Evolutionary conservation across 2,329 filamentous ascomycete genomes (phyloP), one percentile per base, ranked within the genome.

Genomic region (Pseudogymnoascus sp.): DNA sequence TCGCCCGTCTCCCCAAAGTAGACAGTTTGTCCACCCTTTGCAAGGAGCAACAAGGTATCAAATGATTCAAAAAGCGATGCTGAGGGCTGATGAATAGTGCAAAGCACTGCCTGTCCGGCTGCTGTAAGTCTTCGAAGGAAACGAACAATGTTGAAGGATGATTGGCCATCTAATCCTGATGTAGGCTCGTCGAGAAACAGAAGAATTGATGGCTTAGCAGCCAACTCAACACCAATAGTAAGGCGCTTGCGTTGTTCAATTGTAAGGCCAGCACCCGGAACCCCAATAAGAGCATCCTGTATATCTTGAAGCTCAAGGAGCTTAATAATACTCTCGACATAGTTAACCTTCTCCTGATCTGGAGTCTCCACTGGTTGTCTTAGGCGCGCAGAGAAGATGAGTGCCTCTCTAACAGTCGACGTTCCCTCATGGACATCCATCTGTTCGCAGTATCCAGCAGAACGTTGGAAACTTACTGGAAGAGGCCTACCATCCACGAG

Each of bases 391-490:
- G 86, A 91, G 73, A 96, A 96, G 66, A 84, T 84, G 28, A 97
- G 79, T 6, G 91, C 90, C 74, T 96, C 92, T 63, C 92, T 85
- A 28, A 96, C 91, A 1, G 92, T 96, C 0, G 85, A 77, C 66
- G 90, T 94, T 52, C 86, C 79, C 55, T 95, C 79, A 70, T 96
- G 91, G 10, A 96, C 79, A 80, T 96, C 92, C 70, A 95, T 89
- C 71, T 96, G 92, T 70, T 95, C 90, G 35, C 92, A 90, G 67
- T 95, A 95, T 39, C 91, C 91, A 0, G 68, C 65, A 15, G 67
- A 69, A 21, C 91, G 86, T 72, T 95, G 91, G 79, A 96, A 96
- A 0, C 87, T 91, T 39, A 81, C 78, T 64, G 94, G 89, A 30
- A 89, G 83, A 23, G 83, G 86, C 21, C 78, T 79, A 19, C 82